Evolutionary conservation across 345 rosid genomes (phyloP).

Genomic region (Gossypium stocksii): DNA sequence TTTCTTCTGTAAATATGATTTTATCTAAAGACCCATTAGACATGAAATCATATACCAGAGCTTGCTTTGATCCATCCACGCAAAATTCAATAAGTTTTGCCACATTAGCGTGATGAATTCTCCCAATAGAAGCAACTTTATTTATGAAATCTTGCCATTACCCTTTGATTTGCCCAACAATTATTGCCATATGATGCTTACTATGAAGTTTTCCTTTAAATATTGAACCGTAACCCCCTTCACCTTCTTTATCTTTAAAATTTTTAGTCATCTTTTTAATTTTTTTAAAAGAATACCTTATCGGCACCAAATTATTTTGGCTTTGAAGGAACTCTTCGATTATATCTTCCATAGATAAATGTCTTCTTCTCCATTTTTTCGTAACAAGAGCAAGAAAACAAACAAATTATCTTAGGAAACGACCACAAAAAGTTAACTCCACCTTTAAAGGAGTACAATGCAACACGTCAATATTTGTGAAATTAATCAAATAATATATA

Average conservation of each 20-base stretch:
- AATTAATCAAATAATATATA: not conserved
- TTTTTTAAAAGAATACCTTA: not conserved
- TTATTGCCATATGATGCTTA: not conserved
- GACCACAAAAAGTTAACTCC: not conserved
- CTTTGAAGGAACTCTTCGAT: not conserved
- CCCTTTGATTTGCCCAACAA: not conserved
- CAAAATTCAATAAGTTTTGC: not conserved
- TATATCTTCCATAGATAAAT: not conserved
- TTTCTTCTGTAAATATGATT: not conserved
- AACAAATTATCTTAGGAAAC: no score
- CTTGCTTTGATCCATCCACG: constrained; percentile 7
- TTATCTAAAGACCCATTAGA: not conserved
- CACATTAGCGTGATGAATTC: not conserved
- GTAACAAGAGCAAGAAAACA: not conserved
- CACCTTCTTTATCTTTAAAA: not conserved
- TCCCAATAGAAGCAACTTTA: not conserved
- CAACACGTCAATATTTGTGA: not conserved
- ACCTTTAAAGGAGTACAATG: not conserved
- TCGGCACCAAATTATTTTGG: not conserved
- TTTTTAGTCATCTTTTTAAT: not conserved
- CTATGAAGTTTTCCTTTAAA: constrained; percentile 15
- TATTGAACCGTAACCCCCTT: constrained; percentile 7
- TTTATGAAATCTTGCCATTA: not conserved
- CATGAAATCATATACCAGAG: constrained; percentile 14
- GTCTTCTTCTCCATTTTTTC: not conserved